These are phyloP conservation scores for Nigrograna mackinnonii DNA, from an alignment of 2,329 filamentous ascomycete species.

Conservation along the genomic window DNA sequence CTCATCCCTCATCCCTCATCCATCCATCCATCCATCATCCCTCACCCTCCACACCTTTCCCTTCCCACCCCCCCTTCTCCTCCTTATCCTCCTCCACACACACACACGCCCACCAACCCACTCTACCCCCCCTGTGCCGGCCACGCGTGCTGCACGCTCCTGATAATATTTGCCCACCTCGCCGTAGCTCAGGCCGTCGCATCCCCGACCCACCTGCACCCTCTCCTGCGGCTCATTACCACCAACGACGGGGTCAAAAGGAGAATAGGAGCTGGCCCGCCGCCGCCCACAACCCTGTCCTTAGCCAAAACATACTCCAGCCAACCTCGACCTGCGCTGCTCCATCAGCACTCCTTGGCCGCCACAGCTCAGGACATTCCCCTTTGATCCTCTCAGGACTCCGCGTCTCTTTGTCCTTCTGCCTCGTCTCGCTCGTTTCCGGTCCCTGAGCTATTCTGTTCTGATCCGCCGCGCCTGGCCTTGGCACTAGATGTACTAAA, in stretches of 20 bases:
- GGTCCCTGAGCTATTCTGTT: constrained; percentile 5
- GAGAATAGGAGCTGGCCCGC: constrained; percentile 28
- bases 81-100: neutral
- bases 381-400: constrained; percentile 14
- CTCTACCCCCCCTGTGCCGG: neutral
- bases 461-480: constrained; percentile 21
- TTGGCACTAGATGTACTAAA: constrained; percentile 28
- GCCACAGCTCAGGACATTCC: constrained; percentile 4
- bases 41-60: neutral
- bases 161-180: neutral
- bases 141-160: neutral
- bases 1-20: too few species aligned
- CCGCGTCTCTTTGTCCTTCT: constrained; percentile 15
- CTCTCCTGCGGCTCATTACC: constrained; percentile 23
- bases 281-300: constrained; percentile 20
- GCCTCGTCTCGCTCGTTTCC: constrained; percentile 4
- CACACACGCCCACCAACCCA: neutral
- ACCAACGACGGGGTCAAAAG: constrained; percentile 17
- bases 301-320: constrained; percentile 19
- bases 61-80: neutral
- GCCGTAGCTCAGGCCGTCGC: neutral
- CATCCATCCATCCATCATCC: too few species aligned
- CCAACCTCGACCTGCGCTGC: constrained; percentile 18
- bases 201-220: constrained; percentile 19
- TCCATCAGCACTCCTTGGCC: constrained; percentile 14